Evolutionary conservation across 2,329 filamentous ascomycete species (phyloP), one percentile per base, ranked within the genome.

Genomic region (Fusarium irregulare): DNA sequence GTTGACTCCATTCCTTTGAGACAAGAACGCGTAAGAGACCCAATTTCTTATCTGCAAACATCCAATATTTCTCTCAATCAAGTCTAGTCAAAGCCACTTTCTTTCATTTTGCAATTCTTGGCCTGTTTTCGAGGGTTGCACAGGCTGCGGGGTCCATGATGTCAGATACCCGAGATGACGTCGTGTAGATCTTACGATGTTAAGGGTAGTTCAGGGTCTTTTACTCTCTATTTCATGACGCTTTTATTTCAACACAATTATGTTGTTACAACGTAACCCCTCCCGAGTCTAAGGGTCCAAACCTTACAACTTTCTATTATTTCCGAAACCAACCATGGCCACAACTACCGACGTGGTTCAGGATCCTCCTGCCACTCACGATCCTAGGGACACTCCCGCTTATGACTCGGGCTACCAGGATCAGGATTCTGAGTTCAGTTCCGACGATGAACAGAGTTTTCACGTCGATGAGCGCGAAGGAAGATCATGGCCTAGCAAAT

Each of bases 391-490:
- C 11, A 28, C 32, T 27, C 32, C 21, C 7, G 4, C 23, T 13
- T 12, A n/a, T 8, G 16, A 7, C 32, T 40, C 30, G 12, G 48
- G 34, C 1, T 48, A 64, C 13, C 42, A 25, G 10, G 44, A 67
- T 2, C 42, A 49, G 7, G 53, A 47, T 3, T 37, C 47, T 7
- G 60, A 66, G 42, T 9, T 41, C 5, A 49, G 42, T 4, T 44
- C 62, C 0, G 50, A 54, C 1, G 50, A 68, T 7, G 49, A 49
- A 0, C 28, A 66, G 16, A 23, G 23, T 14, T 63, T 53, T 16
- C 54, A 18, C 1, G 62, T 74, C 4, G 60, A 73, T 9, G 41
- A 66, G 0, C 67, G 72, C 0, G 46, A 27, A 2, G 67, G 71
- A 1, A 18, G 55, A 7, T 70, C 69, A 13, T 46, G 59, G 20